Evolutionary conservation across 163 green algal species (phyloP), one percentile per base, ranked within the genome.

Genomic region (Trebouxia gelatinosa): DNA sequence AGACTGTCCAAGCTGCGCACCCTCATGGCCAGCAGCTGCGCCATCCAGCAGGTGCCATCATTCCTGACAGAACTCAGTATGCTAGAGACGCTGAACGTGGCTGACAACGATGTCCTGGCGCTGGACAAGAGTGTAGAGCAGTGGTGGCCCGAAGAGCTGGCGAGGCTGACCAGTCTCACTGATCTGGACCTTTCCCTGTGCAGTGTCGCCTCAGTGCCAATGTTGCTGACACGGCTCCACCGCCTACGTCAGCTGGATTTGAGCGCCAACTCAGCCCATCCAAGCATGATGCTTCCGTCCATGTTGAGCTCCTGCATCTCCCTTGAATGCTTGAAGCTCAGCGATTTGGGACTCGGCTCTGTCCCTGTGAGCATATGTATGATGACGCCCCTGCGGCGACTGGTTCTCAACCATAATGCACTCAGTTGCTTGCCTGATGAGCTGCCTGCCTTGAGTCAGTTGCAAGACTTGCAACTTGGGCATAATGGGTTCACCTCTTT

Each of bases 141-240:
- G 35, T 72, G 64, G 64, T 72, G 64, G 64, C 64, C 64, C 2
- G 7, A 32, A 28, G 64, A 72, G 23, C 35, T 72, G 35, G n/a
- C 38, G 0, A 29, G 37, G 16, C 35, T 72, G 2, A 72, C 26
- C 23, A 51, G 64, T 37, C 38, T 72, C 32, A 72, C 35, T 32
- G 35, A 72, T 7, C 64, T 72, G 19, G 64, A 72, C 35, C 21
- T 72, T 23, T 72, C 64, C 4, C 50, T 37, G 13, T 72, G 64
- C 37, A 23, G 64, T 5, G 23, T 72, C 35, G 50, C 35, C 34
- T 35, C 35, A 6, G 64, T 72, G 64, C 35, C 64, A 35, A 37
- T 72, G 21, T 43, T 37, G 5, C 19, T 72, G 0, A 37, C 35
- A 23, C 50, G 32, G 64, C 64, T 72, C 13, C 35, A 7, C 2